Percentiles rank a stretch among this genome's conserved stretches.
Evolutionary conservation across 352 stramenopile genomes (phyloP).

Genomic region (Phytophthora idaei): DNA sequence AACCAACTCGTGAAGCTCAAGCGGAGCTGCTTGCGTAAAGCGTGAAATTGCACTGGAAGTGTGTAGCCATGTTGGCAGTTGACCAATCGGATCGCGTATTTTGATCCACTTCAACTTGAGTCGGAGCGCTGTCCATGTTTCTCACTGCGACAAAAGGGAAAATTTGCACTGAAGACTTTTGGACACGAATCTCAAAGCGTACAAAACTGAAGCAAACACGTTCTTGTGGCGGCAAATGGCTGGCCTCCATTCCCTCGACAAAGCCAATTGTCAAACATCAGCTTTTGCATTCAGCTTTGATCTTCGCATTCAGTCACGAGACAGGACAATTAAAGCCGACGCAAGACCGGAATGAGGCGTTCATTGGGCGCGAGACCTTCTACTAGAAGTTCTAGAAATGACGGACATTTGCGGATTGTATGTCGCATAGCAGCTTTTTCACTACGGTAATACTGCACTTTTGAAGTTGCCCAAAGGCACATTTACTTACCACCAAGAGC

Average conservation of each 20-base stretch:
- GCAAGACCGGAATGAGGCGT: constrained; percentile 17
- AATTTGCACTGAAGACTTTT: no score
- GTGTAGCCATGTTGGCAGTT: no score
- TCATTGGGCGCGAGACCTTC: constrained; percentile 11
- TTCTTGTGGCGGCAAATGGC: constrained; percentile 19
- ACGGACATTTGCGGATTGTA: no score
- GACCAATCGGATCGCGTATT: no score
- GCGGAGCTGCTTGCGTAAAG: no score
- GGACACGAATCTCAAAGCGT: neutral
- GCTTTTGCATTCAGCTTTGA: constrained; percentile 11
- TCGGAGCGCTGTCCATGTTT: no score
- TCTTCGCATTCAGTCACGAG: constrained; percentile 28
- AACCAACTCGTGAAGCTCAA: no score
- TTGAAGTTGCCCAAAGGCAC: constrained; percentile 11
- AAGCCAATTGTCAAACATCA: constrained; percentile 19
- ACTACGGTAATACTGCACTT: constrained; percentile 4
- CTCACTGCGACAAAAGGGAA: no score
- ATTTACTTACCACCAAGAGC: neutral
- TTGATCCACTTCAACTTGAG: no score
- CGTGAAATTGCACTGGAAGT: no score
- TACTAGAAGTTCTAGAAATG: neutral
- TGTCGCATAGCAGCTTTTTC: no score
- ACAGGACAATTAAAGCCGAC: constrained; percentile 16
- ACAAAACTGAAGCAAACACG: constrained; percentile 12
- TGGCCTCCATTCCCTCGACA: constrained; percentile 4